Conservation (phyloP, 2,329 filamentous ascomycete species). For the Aspergillus quadricinctus region DNA sequence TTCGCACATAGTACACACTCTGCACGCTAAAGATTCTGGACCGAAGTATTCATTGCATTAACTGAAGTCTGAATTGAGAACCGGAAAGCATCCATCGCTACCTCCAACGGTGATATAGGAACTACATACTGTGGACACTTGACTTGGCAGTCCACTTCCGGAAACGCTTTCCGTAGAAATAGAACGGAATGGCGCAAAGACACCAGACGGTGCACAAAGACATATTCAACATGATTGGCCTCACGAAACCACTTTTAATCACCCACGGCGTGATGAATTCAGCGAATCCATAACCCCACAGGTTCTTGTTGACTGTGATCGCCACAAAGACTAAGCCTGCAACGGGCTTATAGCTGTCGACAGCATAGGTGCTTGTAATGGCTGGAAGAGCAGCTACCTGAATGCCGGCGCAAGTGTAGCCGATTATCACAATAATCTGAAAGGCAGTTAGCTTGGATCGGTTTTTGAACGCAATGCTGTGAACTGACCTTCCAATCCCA, state of each 20-base stretch:
- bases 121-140: constrained; percentile 51
- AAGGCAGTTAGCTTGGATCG: background rate
- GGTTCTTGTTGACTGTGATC: constrained; percentile 61
- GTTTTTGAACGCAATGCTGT: background rate
- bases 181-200: constrained; percentile 53
- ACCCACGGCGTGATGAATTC: constrained; percentile 55
- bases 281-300: constrained; percentile 59
- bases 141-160: constrained; percentile 53
- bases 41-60: background rate
- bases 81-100: background rate
- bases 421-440: constrained; percentile 52
- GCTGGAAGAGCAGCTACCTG: constrained; percentile 58
- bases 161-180: constrained; percentile 56
- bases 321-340: constrained; percentile 57
- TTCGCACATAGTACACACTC: background rate
- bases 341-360: constrained; percentile 62
- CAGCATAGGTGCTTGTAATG: constrained; percentile 55
- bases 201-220: constrained; percentile 51
- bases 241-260: constrained; percentile 47
- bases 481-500: constrained; percentile 50
- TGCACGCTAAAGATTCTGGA: background rate
- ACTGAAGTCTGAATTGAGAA: too few species aligned
- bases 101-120: background rate
- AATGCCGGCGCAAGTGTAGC: constrained; percentile 53
- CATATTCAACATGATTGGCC: constrained; percentile 59